Percentiles rank a stretch among this genome's conserved stretches.
These are phyloP conservation scores for Batkoa obscura DNA, from an alignment of 371 early-diverging fungal species.

Conservation along the genomic window DNA sequence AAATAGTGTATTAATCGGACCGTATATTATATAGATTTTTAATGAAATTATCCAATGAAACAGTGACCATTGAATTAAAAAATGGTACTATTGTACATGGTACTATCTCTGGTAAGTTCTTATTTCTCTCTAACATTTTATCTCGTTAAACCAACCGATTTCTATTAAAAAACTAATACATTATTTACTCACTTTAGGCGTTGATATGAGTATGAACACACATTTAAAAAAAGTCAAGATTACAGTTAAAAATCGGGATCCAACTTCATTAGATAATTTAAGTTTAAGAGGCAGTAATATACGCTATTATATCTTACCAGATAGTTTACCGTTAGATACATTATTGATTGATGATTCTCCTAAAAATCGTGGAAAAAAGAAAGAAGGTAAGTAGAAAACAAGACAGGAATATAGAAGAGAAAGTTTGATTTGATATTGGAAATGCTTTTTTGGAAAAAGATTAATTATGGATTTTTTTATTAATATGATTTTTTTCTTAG, in stretches of 20 bases:
- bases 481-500: too few species aligned
- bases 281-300: constrained; percentile 90
- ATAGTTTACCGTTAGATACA: constrained; percentile 86
- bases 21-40: constrained; percentile 44
- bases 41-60: constrained; percentile 86
- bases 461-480: too few species aligned
- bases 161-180: background rate
- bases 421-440: too few species aligned
- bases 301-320: constrained; percentile 88
- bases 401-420: too few species aligned
- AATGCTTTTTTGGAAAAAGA: too few species aligned
- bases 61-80: constrained; percentile 89
- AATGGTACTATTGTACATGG: constrained; percentile 90
- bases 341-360: constrained; percentile 90
- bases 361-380: constrained; percentile 63
- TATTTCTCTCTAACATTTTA: too few species aligned
- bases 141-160: background rate
- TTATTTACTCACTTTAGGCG: constrained; percentile 25
- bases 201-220: constrained; percentile 98
- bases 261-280: constrained; percentile 70
- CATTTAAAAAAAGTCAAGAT: constrained; percentile 95
- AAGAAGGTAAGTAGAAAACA: constrained; percentile 15
- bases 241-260: constrained; percentile 88
- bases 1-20: background rate
- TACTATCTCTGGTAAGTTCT: constrained; percentile 56